These are phyloP conservation scores for Emmonsiellopsis sp. DNA, from an alignment of 2,329 filamentous ascomycete genomes.

Conservation along the genomic window DNA sequence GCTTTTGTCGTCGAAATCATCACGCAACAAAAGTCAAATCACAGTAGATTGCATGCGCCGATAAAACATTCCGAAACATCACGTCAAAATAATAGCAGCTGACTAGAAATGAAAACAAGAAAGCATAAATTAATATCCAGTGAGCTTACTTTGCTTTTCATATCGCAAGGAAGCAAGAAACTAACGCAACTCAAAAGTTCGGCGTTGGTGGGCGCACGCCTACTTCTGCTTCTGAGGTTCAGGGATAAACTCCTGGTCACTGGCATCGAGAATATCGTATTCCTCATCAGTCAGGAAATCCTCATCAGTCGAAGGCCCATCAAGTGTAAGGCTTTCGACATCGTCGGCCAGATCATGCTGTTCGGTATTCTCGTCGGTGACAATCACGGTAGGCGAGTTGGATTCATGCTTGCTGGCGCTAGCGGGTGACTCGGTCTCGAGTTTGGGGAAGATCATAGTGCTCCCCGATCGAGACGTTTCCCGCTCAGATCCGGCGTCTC, in stretches of 20 bases:
- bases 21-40: background rate
- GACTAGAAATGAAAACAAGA: background rate
- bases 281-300: slow-evolving; percentile 89
- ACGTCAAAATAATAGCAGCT: background rate
- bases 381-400: slow-evolving; percentile 20
- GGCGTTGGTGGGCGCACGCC: background rate
- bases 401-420: slow-evolving; percentile 61
- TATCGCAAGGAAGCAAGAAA: background rate
- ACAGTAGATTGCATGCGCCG: background rate
- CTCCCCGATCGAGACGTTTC: slow-evolving; percentile 38
- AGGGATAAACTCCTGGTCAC: slow-evolving; percentile 70
- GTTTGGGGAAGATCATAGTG: slow-evolving; percentile 92
- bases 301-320: slow-evolving; percentile 43
- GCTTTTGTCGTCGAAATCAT: no score
- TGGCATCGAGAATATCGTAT: slow-evolving; percentile 93
- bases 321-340: slow-evolving; percentile 47
- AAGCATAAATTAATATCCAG: background rate
- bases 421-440: slow-evolving; percentile 85
- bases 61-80: background rate
- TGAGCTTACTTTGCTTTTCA: background rate
- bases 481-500: slow-evolving; percentile 20
- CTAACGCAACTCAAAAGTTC: background rate
- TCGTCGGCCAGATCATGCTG: slow-evolving; percentile 45
- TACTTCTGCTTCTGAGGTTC: slow-evolving; percentile 26
- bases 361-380: slow-evolving; percentile 38